Conservation (phyloP, 2,329 filamentous ascomycete genomes). For the Penicillium crustosum region DNA sequence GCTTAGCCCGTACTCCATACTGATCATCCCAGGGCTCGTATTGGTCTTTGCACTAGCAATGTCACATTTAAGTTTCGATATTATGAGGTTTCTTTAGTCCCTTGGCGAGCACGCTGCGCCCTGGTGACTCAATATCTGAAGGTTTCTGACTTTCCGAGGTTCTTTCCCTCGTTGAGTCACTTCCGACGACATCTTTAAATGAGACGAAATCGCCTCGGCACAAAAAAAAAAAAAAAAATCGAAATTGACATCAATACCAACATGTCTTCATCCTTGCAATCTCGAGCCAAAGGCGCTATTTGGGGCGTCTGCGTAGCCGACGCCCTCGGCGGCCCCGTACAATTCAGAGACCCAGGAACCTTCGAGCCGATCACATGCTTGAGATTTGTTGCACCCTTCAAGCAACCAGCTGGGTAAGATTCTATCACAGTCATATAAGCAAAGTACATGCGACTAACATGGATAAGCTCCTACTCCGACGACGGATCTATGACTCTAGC, state of each 20-base stretch:
- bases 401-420: slow-evolving; percentile 38
- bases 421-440: too few species aligned
- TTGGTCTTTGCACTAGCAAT: not conserved
- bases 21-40: not conserved
- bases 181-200: not conserved
- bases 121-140: not conserved
- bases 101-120: not conserved
- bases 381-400: slow-evolving; percentile 35
- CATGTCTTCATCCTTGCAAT: slow-evolving; percentile 7
- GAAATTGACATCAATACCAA: not conserved
- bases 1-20: not conserved
- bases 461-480: slow-evolving; percentile 42
- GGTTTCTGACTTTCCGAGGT: not conserved
- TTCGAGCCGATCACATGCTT: slow-evolving; percentile 39
- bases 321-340: slow-evolving; percentile 46
- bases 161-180: not conserved
- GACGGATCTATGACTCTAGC: slow-evolving; percentile 49
- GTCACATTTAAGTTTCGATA: not conserved
- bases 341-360: slow-evolving; percentile 38
- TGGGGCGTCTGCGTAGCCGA: slow-evolving; percentile 45
- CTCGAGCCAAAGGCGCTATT: slow-evolving; percentile 31
- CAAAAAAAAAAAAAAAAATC: not conserved
- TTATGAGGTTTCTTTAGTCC: not conserved
- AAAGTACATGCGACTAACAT: not conserved
- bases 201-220: not conserved